Evolutionary conservation across 116 monocot genomes (phyloP).

Genomic region (Zostera marina): DNA sequence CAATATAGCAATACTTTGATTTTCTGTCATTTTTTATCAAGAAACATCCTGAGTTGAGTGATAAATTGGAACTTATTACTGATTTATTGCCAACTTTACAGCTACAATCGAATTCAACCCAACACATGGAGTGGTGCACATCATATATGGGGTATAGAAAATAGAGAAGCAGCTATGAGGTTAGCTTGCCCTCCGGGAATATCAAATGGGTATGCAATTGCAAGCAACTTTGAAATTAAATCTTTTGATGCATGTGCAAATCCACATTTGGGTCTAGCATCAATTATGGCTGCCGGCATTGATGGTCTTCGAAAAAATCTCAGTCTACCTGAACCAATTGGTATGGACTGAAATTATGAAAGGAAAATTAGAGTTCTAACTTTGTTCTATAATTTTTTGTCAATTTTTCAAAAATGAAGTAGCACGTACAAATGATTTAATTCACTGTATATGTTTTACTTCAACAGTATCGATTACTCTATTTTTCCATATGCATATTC

Average conservation of each 20-base stretch:
- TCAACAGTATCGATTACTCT: no score
- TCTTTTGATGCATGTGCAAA: conserved; percentile 91
- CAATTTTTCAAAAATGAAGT: no score
- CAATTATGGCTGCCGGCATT: conserved; percentile 78
- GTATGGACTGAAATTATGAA: conserved; percentile 21
- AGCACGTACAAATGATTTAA: no score
- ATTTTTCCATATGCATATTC: no score
- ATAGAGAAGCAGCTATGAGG: conserved; percentile 83
- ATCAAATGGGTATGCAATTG: conserved; percentile 43
- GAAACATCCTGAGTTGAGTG: neutral
- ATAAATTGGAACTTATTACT: no score
- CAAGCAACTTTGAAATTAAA: conserved; percentile 94
- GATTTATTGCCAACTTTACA: conserved; percentile 6
- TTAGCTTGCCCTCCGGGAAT: conserved; percentile 72
- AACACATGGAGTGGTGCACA: conserved; percentile 97
- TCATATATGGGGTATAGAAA: conserved; percentile 95
- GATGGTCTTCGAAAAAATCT: conserved; percentile 73
- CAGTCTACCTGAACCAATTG: conserved; percentile 58
- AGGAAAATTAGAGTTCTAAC: no score
- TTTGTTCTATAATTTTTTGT: neutral
- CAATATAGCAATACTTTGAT: neutral
- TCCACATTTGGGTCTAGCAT: conserved; percentile 68
- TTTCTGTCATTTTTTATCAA: neutral
- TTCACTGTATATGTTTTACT: no score
- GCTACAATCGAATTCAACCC: conserved; percentile 92